Evolutionary conservation across 2,329 filamentous ascomycete genomes (phyloP).

Genomic region (Aspergillus sp.): DNA sequence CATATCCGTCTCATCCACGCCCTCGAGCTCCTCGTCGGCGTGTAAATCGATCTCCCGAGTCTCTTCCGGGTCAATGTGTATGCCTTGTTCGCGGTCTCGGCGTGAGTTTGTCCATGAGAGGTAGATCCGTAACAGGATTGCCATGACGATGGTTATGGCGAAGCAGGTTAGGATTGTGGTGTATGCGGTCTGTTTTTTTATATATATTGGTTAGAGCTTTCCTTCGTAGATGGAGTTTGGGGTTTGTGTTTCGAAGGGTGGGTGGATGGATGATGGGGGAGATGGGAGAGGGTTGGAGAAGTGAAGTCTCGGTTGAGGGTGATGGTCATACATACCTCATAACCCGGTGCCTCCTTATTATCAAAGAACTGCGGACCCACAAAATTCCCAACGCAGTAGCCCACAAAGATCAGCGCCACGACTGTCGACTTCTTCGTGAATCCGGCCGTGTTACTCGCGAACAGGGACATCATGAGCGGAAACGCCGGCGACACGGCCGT

Average conservation of each 20-base stretch:
- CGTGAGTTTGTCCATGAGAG: conserved; percentile 13
- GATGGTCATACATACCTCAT: conserved; percentile 7
- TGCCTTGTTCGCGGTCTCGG: conserved; percentile 15
- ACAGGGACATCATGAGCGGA: conserved; percentile 17
- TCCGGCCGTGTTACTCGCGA: conserved; percentile 16
- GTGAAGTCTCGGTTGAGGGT: too few species aligned
- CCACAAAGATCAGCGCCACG: conserved; percentile 15
- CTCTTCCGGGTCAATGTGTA: conserved; percentile 15
- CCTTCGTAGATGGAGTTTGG: too few species aligned
- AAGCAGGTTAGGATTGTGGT: conserved; percentile 22
- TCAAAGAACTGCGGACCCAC: conserved; percentile 19
- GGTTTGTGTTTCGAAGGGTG: too few species aligned
- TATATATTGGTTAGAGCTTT: too few species aligned
- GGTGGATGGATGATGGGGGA: too few species aligned
- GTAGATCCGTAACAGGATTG: conserved; percentile 12
- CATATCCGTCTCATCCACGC: conserved; percentile 21
- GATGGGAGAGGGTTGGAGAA: too few species aligned
- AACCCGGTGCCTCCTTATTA: conserved; percentile 12
- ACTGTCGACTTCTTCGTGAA: conserved; percentile 21
- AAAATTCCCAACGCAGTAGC: conserved; percentile 19
- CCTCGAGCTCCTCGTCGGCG: conserved; percentile 13
- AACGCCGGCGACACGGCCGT: conserved; percentile 17
- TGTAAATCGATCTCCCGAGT: conserved; percentile 8
- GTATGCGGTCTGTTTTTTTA: conserved; percentile 17
- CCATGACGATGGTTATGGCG: conserved; percentile 17